phyloP scores from a whole-genome alignment of 2,329 filamentous ascomycete genomes.

The Nothophoma quercina region DNA sequence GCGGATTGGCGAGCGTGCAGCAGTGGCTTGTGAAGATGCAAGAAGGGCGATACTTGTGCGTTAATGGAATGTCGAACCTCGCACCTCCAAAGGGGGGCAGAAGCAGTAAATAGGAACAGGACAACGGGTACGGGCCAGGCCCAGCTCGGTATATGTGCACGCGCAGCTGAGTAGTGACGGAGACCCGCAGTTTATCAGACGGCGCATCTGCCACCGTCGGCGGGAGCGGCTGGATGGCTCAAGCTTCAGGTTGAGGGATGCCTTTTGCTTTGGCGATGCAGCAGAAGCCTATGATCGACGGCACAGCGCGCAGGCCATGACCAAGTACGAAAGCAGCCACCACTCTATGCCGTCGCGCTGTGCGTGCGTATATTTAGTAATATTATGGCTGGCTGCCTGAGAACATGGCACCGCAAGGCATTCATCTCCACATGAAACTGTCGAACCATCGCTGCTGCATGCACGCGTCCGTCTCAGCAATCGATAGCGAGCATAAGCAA shows the following conservation, averaged over 20 bases:
- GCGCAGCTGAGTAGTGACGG: slow-evolving; percentile 24
- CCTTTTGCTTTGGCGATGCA: slow-evolving; percentile 4
- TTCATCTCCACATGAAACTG: slow-evolving; percentile 14
- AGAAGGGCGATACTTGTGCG: slow-evolving; percentile 3
- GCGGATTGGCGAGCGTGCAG: slow-evolving; percentile 24
- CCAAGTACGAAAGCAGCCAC: slow-evolving; percentile 12
- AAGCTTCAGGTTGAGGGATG: slow-evolving; percentile 6
- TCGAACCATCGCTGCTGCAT: too few species aligned
- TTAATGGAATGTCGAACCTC: slow-evolving; percentile 6
- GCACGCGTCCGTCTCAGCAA: neutral
- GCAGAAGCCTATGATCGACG: slow-evolving; percentile 1
- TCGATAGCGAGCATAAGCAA: slow-evolving; percentile 3
- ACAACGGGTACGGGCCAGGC: slow-evolving; percentile 23
- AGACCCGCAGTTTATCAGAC: slow-evolving; percentile 26
- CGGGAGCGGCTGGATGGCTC: slow-evolving; percentile 2
- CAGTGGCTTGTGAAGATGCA: slow-evolving; percentile 11
- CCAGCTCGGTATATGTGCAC: slow-evolving; percentile 29
- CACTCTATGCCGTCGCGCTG: slow-evolving; percentile 17
- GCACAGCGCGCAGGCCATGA: slow-evolving; percentile 16
- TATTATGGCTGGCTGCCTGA: slow-evolving; percentile 10
- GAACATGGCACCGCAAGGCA: slow-evolving; percentile 3
- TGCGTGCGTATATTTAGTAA: slow-evolving; percentile 20
- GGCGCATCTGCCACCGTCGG: slow-evolving; percentile 3
- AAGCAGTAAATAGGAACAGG: slow-evolving; percentile 6
- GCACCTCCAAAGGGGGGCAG: slow-evolving; percentile 1